These are phyloP conservation scores for Priceomyces fermenticarens DNA, from an alignment of 805 yeast genomes.

Conservation along the genomic window DNA sequence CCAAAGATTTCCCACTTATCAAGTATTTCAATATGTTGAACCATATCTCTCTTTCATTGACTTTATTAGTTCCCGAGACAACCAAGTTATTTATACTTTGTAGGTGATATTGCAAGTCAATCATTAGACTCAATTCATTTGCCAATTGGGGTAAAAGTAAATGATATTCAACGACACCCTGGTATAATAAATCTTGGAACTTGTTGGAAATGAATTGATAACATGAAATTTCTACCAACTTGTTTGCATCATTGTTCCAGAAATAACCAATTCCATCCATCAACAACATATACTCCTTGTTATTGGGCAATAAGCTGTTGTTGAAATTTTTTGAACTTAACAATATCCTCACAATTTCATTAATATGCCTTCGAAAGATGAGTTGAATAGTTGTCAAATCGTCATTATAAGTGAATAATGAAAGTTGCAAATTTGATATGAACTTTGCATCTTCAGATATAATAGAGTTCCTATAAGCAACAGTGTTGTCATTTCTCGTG, in stretches of 20 bases:
- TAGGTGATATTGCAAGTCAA: constrained; percentile 41
- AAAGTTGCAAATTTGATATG: constrained; percentile 38
- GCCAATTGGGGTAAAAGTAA: constrained; percentile 32
- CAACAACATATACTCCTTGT: constrained; percentile 21
- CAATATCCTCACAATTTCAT: constrained; percentile 38
- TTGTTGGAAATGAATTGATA: constrained; percentile 35
- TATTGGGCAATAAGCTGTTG: constrained; percentile 13
- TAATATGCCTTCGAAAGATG: constrained; percentile 42
- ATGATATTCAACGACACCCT: constrained; percentile 29
- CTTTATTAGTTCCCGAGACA: constrained; percentile 18
- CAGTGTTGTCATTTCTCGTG: constrained; percentile 10
- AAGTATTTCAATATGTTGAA: constrained; percentile 39
- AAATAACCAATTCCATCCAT: constrained; percentile 43
- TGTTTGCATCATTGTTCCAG: constrained; percentile 41
- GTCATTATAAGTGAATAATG: constrained; percentile 44
- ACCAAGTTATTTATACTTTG: constrained; percentile 30
- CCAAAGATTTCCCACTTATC: constrained; percentile 40
- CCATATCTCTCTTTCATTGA: constrained; percentile 39
- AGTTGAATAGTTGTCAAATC: constrained; percentile 44
- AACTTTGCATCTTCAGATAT: constrained; percentile 45
- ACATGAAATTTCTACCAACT: constrained; percentile 39
- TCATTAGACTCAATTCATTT: constrained; percentile 40
- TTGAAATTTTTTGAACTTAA: constrained; percentile 36
- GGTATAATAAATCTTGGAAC: constrained; percentile 31
- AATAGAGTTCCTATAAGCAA: constrained; percentile 30